Percentiles rank a stretch among this genome's conserved stretches.
Evolutionary conservation across 208 protist species (phyloP).

Genomic region (Angomonas ambiguus): DNA sequence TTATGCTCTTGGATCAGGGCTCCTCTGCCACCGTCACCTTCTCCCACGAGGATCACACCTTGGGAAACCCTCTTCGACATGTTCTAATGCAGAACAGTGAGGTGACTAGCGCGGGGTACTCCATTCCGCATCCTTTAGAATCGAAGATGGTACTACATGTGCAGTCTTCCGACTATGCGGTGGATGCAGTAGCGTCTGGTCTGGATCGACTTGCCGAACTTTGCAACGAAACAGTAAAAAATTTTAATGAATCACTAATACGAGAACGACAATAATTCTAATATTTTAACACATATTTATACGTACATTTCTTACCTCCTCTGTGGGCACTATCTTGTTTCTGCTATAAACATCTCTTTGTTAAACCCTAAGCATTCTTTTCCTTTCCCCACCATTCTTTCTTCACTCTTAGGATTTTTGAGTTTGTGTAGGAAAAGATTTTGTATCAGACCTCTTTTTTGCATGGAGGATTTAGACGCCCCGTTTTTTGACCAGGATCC

Average conservation of each 20-base stretch:
- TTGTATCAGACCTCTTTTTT: no score
- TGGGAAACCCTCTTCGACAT: conserved; percentile 90
- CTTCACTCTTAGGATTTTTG: not conserved
- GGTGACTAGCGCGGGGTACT: conserved; percentile 86
- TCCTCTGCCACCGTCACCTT: conserved; percentile 80
- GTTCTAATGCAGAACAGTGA: conserved; percentile 90
- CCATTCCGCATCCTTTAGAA: conserved; percentile 93
- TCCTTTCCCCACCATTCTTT: not conserved
- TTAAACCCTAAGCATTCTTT: not conserved
- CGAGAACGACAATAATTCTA: conserved; percentile 18
- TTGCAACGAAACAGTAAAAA: conserved; percentile 70
- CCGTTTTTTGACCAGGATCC: not conserved
- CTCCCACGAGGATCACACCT: conserved; percentile 90
- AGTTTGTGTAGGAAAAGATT: no score
- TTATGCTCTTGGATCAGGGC: conserved; percentile 75
- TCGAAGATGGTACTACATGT: conserved; percentile 92
- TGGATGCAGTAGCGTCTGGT: conserved; percentile 74
- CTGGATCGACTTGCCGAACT: conserved; percentile 76
- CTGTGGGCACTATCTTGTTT: not conserved
- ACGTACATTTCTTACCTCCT: not conserved
- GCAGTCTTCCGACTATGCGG: conserved; percentile 84
- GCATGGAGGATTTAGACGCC: not conserved
- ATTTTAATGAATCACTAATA: conserved; percentile 68
- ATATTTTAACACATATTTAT: not conserved
- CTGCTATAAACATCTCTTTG: conserved; percentile 10